A percentile compares a stretch with the other conserved stretches of the same genome.
Evolutionary conservation across 208 protist genomes (phyloP).

Genomic region (Wallacemonas rigidus): DNA sequence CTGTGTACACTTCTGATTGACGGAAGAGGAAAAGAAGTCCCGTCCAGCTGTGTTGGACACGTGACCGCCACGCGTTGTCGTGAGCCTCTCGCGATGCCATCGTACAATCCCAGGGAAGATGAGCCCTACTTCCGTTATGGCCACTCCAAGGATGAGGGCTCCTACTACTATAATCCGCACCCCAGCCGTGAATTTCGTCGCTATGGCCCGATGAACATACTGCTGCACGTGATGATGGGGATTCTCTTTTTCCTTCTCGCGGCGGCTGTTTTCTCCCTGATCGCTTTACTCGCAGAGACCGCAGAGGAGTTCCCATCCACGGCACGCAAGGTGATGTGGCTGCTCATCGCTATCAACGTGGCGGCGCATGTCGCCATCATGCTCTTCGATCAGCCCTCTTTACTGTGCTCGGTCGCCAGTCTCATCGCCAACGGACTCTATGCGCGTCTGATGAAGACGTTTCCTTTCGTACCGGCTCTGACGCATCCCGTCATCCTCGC

Average conservation of each 20-base stretch:
- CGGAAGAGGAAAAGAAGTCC: too few relatives aligned
- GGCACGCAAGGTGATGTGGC: slow-evolving; percentile 34
- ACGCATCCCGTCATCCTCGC: slow-evolving; percentile 33
- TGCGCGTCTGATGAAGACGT: slow-evolving; percentile 37
- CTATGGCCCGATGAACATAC: slow-evolving; percentile 50
- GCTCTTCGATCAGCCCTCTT: slow-evolving; percentile 52
- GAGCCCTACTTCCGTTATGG: slow-evolving; percentile 15
- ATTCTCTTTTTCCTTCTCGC: slow-evolving; percentile 32
- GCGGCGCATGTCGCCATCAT: slow-evolving; percentile 44
- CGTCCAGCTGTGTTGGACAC: too few relatives aligned
- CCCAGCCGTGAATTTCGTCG: slow-evolving; percentile 27
- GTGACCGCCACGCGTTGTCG: too few relatives aligned
- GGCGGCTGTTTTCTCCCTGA: slow-evolving; percentile 37
- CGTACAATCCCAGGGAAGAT: slow-evolving; percentile 3
- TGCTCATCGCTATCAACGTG: slow-evolving; percentile 36
- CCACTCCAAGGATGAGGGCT: slow-evolving; percentile 27
- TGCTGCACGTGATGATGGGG: slow-evolving; percentile 50
- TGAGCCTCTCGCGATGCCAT: not conserved
- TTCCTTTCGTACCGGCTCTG: slow-evolving; percentile 42
- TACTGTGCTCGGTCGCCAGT: slow-evolving; percentile 52
- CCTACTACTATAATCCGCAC: slow-evolving; percentile 8
- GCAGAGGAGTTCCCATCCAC: slow-evolving; percentile 59
- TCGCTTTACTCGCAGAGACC: slow-evolving; percentile 46
- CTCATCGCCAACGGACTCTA: slow-evolving; percentile 51
- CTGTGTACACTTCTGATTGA: not conserved